These are phyloP conservation scores for Colletotrichum echinochloae DNA, from an alignment of 2,329 filamentous ascomycete species.

Conservation along the genomic window DNA sequence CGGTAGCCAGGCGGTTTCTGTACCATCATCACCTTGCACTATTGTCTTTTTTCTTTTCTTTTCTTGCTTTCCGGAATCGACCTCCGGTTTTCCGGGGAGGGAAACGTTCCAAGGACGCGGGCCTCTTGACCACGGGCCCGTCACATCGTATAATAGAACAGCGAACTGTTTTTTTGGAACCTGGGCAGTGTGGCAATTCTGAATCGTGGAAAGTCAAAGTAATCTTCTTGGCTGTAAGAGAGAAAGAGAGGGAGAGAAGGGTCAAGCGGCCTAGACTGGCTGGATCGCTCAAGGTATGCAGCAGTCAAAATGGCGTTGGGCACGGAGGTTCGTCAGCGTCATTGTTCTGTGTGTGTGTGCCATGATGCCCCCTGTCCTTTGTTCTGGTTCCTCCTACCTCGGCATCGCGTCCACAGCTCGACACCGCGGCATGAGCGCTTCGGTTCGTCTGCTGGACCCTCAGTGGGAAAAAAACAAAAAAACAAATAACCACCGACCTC, in stretches of 20 bases:
- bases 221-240: conserved; percentile 1
- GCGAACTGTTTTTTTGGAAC: conserved; percentile 39
- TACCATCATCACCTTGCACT: conserved; percentile 37
- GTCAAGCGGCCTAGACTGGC: conserved; percentile 1
- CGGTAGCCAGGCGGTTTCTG: conserved; percentile 25
- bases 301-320: conserved; percentile 11
- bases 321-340: conserved; percentile 1
- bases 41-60: conserved; percentile 21
- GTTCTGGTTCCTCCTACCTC: not conserved
- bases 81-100: conserved; percentile 12
- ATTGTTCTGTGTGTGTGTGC: conserved; percentile 2
- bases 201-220: conserved; percentile 8
- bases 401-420: not conserved
- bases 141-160: conserved; percentile 35
- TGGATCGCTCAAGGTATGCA: conserved; percentile 19
- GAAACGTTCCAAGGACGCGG: conserved; percentile 24
- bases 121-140: conserved; percentile 18
- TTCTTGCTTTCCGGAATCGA: conserved; percentile 29
- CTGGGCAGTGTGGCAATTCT: conserved; percentile 11
- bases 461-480: too few species aligned
- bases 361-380: not conserved
- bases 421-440: not conserved
- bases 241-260: not conserved
- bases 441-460: not conserved
- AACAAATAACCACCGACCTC: conserved; percentile 9